Evolutionary conservation across 192 early-diverging fungal species (phyloP).

Genomic region (Gaertneriomyces sp.): DNA sequence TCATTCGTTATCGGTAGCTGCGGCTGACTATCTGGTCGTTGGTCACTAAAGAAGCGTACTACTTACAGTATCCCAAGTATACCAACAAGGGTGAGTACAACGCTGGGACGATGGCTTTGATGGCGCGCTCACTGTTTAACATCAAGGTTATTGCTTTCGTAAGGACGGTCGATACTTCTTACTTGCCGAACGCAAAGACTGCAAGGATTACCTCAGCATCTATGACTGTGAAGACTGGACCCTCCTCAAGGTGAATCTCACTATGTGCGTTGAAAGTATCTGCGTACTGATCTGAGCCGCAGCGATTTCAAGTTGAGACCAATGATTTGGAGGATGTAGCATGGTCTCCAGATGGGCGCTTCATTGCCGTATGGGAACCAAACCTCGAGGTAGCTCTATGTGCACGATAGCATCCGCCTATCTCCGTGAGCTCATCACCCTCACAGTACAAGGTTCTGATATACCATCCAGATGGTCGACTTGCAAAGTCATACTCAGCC

Average conservation of each 20-base stretch:
- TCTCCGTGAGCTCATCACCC: slow-evolving; percentile 50
- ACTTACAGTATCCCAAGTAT: slow-evolving; percentile 70
- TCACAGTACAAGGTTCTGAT: slow-evolving; percentile 65
- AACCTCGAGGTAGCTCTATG: slow-evolving; percentile 52
- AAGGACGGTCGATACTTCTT: slow-evolving; percentile 62
- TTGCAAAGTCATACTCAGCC: slow-evolving; percentile 42
- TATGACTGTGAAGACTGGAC: slow-evolving; percentile 66
- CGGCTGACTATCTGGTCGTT: slow-evolving; percentile 69
- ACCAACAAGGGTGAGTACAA: slow-evolving; percentile 44
- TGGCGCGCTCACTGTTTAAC: background rate
- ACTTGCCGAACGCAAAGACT: slow-evolving; percentile 54
- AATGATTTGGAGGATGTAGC: slow-evolving; percentile 68
- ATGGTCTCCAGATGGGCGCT: slow-evolving; percentile 84
- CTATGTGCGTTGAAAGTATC: background rate
- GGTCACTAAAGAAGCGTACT: slow-evolving; percentile 45
- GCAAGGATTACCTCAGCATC: slow-evolving; percentile 62
- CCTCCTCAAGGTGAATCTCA: slow-evolving; percentile 52
- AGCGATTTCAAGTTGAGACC: slow-evolving; percentile 70
- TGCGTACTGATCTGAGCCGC: background rate
- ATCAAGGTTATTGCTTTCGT: slow-evolving; percentile 52
- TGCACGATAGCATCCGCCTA: slow-evolving; percentile 55
- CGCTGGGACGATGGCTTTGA: background rate
- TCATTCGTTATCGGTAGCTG: slow-evolving; percentile 36
- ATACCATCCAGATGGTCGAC: slow-evolving; percentile 66
- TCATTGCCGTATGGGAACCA: slow-evolving; percentile 73